Percentiles rank a stretch among this genome's conserved stretches.
phyloP scores from a whole-genome alignment of 495 filamentous ascomycete species.

The Podospora pseudopauciseta region DNA sequence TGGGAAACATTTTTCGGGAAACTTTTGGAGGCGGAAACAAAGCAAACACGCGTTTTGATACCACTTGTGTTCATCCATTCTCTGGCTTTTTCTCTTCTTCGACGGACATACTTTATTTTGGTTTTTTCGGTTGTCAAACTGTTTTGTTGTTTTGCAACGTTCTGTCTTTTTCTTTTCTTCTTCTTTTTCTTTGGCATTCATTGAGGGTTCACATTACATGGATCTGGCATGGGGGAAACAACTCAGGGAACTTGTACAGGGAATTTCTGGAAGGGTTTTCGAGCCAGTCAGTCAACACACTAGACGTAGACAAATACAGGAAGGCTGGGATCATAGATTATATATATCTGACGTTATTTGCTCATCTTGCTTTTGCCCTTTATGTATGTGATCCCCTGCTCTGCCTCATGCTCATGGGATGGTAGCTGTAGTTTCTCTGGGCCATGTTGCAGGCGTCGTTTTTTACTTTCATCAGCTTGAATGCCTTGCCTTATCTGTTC shows the following conservation, averaged over 20 bases:
- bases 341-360: neutral
- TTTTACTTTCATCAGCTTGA: neutral
- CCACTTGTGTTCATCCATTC: slow-evolving; percentile 20
- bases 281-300: neutral
- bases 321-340: neutral
- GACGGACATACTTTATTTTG: neutral
- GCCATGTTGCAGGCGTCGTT: neutral
- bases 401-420: no score
- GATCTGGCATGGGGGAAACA: neutral
- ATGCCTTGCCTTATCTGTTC: neutral
- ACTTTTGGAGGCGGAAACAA: neutral
- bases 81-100: slow-evolving; percentile 10
- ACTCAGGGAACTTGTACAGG: neutral
- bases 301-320: neutral
- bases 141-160: neutral
- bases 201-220: neutral
- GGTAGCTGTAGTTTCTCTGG: no score
- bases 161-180: neutral
- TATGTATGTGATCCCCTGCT: no score
- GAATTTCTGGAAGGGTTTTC: neutral
- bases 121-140: neutral
- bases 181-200: neutral
- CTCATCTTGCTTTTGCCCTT: slow-evolving; percentile 1
- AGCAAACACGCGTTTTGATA: slow-evolving; percentile 17
- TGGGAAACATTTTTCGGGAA: slow-evolving; percentile 8